Evolutionary conservation across 2,329 filamentous ascomycete genomes (phyloP).

Genomic region (Thermochaetoides dissita): DNA sequence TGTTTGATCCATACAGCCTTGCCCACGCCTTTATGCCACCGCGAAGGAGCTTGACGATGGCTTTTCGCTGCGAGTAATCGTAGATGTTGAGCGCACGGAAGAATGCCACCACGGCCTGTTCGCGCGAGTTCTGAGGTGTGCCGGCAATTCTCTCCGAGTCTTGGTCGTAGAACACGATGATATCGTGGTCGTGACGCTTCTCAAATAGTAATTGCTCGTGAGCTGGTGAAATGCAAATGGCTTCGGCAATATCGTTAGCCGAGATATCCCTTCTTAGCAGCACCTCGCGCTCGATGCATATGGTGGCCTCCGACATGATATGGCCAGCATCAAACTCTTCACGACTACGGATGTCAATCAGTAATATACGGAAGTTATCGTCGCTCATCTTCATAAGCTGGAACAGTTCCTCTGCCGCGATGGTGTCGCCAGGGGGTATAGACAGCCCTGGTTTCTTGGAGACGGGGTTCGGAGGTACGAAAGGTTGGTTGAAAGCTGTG

Average conservation of each 20-base stretch:
- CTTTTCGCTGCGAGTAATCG: conserved; percentile 62
- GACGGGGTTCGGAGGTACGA: no score
- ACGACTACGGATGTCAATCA: conserved; percentile 75
- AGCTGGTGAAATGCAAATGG: conserved; percentile 56
- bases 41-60: conserved; percentile 62
- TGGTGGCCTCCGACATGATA: conserved; percentile 67
- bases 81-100: conserved; percentile 72
- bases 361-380: conserved; percentile 48
- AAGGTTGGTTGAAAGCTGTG: no score
- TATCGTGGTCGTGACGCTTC: conserved; percentile 59
- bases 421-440: conserved; percentile 39
- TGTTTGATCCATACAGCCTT: conserved; percentile 61
- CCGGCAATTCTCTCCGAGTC: conserved; percentile 41
- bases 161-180: conserved; percentile 86
- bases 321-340: conserved; percentile 78
- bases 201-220: conserved; percentile 64
- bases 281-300: conserved; percentile 77
- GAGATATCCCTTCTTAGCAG: conserved; percentile 54
- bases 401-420: conserved; percentile 57
- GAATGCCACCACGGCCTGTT: conserved; percentile 52
- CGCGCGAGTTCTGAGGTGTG: conserved; percentile 15
- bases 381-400: conserved; percentile 47
- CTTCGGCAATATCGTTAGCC: conserved; percentile 48
- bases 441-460: no score
- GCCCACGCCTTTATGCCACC: conserved; percentile 82